Percentiles rank a stretch among this genome's conserved stretches.
These are phyloP conservation scores for Boletus reticuloceps DNA, from an alignment of 768 basidiomycete species.

Conservation along the genomic window DNA sequence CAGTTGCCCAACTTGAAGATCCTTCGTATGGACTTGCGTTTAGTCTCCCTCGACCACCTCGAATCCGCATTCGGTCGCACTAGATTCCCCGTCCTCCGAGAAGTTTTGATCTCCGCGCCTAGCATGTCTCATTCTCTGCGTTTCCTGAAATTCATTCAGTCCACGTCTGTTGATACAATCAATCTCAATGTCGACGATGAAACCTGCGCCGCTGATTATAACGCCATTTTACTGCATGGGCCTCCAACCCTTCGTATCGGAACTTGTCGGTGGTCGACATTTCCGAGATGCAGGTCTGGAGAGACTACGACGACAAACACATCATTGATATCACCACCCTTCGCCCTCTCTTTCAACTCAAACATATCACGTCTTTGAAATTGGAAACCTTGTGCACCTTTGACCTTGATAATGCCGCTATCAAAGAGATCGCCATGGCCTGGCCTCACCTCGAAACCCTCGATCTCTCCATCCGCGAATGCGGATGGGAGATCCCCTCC, in stretches of 20 bases:
- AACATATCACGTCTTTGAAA: slow-evolving; percentile 20
- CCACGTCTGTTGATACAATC: slow-evolving; percentile 28
- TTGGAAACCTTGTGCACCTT: slow-evolving; percentile 30
- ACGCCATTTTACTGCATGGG: slow-evolving; percentile 22
- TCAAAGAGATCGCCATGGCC: slow-evolving; percentile 24
- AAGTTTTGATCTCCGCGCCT: slow-evolving; percentile 22
- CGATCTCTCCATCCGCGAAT: slow-evolving; percentile 29
- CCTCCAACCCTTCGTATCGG: slow-evolving; percentile 20
- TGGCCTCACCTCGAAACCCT: slow-evolving; percentile 29
- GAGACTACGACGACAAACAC: slow-evolving; percentile 30
- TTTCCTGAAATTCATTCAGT: slow-evolving; percentile 27
- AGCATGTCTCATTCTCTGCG: slow-evolving; percentile 22
- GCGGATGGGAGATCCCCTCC: slow-evolving; percentile 30
- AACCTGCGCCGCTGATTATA: slow-evolving; percentile 26
- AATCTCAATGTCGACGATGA: slow-evolving; percentile 33
- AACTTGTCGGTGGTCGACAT: slow-evolving; percentile 27
- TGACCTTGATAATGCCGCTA: slow-evolving; percentile 21
- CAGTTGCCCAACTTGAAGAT: slow-evolving; percentile 19
- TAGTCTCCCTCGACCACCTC: slow-evolving; percentile 21
- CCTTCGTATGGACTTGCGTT: slow-evolving; percentile 27
- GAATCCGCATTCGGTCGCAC: slow-evolving; percentile 11
- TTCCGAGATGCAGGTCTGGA: slow-evolving; percentile 30
- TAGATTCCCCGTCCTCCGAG: slow-evolving; percentile 22
- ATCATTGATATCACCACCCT: slow-evolving; percentile 25
- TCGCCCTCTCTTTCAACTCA: slow-evolving; percentile 26